Conservation (phyloP, 1,139 yeast genomes). For the Candida sanyaensis region DNA sequence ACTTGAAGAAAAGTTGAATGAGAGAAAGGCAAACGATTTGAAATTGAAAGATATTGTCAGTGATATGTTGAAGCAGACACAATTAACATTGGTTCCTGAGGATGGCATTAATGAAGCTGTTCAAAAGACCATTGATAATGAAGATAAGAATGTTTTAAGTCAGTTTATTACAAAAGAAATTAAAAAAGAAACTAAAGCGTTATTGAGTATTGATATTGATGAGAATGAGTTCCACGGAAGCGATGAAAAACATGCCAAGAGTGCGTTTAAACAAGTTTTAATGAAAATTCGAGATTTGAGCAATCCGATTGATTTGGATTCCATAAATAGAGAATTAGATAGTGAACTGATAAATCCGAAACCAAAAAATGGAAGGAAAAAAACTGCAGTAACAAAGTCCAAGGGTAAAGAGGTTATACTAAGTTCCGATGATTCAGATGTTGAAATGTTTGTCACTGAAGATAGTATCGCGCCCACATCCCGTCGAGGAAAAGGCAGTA, state of each 20-base stretch:
- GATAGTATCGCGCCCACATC: neutral
- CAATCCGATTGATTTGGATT: constrained; percentile 5
- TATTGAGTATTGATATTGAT: constrained; percentile 48
- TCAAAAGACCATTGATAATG: constrained; percentile 72
- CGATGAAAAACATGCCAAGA: constrained; percentile 28
- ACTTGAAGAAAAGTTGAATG: constrained; percentile 18
- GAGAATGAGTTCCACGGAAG: constrained; percentile 32
- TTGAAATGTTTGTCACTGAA: constrained; percentile 11
- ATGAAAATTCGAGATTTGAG: constrained; percentile 25
- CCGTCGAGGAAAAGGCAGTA: neutral
- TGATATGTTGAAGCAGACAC: constrained; percentile 61
- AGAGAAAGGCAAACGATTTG: constrained; percentile 19
- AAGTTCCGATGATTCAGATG: constrained; percentile 14
- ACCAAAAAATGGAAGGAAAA: neutral
- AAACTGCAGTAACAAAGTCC: neutral
- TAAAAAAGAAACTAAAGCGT: constrained; percentile 57
- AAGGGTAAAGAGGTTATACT: constrained; percentile 7
- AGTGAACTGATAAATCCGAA: constrained; percentile 3
- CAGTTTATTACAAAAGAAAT: constrained; percentile 71
- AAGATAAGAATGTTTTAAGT: constrained; percentile 72
- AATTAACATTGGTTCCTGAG: constrained; percentile 73
- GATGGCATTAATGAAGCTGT: constrained; percentile 76
- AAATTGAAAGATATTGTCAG: constrained; percentile 39
- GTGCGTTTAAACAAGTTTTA: constrained; percentile 30
- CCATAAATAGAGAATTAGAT: neutral